Base-by-base conservation (phyloP, 768 basidiomycete genomes). In the Scleroderma bovista region DNA sequence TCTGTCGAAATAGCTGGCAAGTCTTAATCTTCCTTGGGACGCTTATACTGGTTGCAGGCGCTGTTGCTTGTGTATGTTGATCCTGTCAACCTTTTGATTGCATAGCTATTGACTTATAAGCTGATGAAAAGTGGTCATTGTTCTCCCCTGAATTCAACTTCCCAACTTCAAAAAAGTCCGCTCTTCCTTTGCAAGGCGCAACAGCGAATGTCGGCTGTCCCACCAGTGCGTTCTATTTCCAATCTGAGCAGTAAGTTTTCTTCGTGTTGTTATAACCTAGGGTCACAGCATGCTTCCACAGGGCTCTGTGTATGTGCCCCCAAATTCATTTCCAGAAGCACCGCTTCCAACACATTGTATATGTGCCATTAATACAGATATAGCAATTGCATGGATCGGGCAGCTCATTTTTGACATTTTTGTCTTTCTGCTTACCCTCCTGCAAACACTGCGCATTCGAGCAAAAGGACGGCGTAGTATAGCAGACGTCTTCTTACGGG, bases 371-470 rank as follows among this genome's bases (percentile, higher is more conserved):
- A n/a, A 17, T 44, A n/a, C 19, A 60, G 58, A 47, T 15, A 23
- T 46, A 1, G 51, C 51, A 2, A 17, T 48, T 19, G 49, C 24
- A 4, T 60, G 56, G 50, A 26, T 42, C 6, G 41, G 43, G 15
- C 51, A 57, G 32, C 47, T 66, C 20, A 37, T 44, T 13, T 63
- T 63, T 37, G 61, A 64, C 23, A 13, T 48, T 13, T 19, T 58
- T 39, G 41, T 62, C 20, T 65, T 65, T 51, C 8, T 36, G n/a
- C 44, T 66, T 6, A 66, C 57, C 3, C 33, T 60, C 3, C 49
- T 51, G 51, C 59, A 44, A 42, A 46, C 55, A 1, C 49, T n/a
- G 22, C 26, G 22, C 39, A 29, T 51, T 23, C 19, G 58, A 1
- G 49, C 1, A 16, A 3, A 22, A 12, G 46, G 53, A 13, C n/a